Evolutionary conservation across 2,329 filamentous ascomycete species (phyloP).

Genomic region (Thielaviopsis euricoi): DNA sequence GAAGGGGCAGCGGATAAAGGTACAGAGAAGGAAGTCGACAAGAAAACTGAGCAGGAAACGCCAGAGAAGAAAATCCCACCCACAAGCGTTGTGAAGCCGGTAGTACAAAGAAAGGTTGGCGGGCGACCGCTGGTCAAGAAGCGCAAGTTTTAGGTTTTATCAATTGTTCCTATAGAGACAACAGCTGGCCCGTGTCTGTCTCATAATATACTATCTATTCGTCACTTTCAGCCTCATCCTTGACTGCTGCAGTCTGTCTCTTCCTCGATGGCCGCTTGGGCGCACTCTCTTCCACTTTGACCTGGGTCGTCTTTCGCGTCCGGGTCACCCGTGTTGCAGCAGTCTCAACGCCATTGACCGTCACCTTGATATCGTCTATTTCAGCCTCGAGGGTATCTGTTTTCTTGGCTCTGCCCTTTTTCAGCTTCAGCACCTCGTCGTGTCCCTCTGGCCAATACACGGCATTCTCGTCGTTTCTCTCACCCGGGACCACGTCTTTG

Average conservation of each 20-base stretch:
- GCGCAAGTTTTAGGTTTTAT: conserved; percentile 6
- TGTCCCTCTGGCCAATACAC: conserved; percentile 60
- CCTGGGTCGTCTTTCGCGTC: background rate
- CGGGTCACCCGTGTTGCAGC: background rate
- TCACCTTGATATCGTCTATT: conserved; percentile 16
- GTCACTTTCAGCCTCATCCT: background rate
- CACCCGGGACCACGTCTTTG: conserved; percentile 59
- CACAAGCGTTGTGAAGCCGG: background rate
- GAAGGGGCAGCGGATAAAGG: background rate
- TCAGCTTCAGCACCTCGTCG: conserved; percentile 77
- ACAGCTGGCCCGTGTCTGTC: background rate
- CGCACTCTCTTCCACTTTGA: background rate
- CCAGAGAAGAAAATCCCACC: background rate
- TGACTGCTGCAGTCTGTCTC: background rate
- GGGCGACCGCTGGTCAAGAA: conserved; percentile 8
- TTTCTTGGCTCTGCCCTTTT: conserved; percentile 49
- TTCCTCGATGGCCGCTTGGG: background rate
- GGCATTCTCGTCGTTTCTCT: conserved; percentile 8
- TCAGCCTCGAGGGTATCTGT: conserved; percentile 19
- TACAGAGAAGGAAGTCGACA: background rate
- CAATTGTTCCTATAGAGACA: conserved; percentile 8
- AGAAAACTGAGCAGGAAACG: background rate
- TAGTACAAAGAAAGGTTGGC: conserved; percentile 1
- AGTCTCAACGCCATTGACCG: background rate
- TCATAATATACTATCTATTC: background rate